Base-by-base conservation (phyloP, 2,329 filamentous ascomycete genomes). In the Xylaria sp. region DNA sequence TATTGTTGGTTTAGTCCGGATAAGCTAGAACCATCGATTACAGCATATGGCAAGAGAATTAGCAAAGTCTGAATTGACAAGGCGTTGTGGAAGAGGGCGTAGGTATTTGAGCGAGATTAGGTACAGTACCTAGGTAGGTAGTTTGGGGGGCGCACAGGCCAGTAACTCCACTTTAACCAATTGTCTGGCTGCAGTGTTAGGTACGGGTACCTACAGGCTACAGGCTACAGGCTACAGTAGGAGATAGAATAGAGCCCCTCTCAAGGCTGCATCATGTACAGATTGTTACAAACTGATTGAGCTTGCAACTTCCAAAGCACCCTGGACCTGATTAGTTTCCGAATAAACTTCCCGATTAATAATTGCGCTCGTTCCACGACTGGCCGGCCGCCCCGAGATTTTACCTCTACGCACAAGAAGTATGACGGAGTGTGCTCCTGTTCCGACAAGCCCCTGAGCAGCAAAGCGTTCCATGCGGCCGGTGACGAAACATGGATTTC, bases 401-500 rank as follows among this genome's bases (percentile, higher is more conserved):
- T 27, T 9, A 16, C 9, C 35, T 62, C 18, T 42, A 10, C 25
- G 29, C 32, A 55, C 64, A 48, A 68, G 63, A 73, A 76, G 72
- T 70, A 76, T 76, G 74, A 57, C 70, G 65, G 63, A 50, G 57
- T 54, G 59, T 54, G 61, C 61, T 54, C 59, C 68, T 66, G 55
- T 59, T 69, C 35, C 69, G 21, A 74, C 65, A 66, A 70, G 47
- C 71, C 57, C 70, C 68, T 75, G 69, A 76, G 65, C 54, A 71
- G 69, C 63, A 65, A 70, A 47, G 27, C 50, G 64, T 64, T 66
- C 71, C 70, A 77, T 77, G 75, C 73, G 69, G 60, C 66, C 62
- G 63, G 75, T 81, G 77, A 79, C 79, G 80, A 81, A 81, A 81
- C 79, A 90, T 90, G 88, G 88, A 90, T 83, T 82, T 87, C 77